Base-by-base conservation (phyloP, 179 eudicot genomes). In the Camellia oleifera region DNA sequence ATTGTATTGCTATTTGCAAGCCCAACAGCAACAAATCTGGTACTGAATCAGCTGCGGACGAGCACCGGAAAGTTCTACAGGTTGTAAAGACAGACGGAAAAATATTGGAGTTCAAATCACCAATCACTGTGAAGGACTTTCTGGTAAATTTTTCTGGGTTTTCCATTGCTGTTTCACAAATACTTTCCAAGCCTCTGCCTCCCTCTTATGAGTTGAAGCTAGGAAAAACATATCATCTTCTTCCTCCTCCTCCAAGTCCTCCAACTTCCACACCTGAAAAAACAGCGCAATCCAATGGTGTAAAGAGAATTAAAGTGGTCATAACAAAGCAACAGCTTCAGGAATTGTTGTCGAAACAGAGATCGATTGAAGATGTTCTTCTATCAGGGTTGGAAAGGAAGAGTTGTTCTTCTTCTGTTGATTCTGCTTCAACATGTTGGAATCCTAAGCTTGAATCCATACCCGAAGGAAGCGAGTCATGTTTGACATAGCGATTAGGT, bases 301-400 rank as follows among this genome's bases (percentile, higher is more conserved):
- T 81, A n/a, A 85, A 78, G 79, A 88, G 87, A 80, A 83, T 93
- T 15, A 90, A 90, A 82, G 87, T 92, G 79, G 90, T 92, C 17
- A 86, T 93, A 40, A 87, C 94, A 73, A 92, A 82, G 83, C 84
- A 92, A 18, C 94, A 92, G 81, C 90, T 93, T 46, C 80, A 84
- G 45, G 85, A 85, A 67, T 52, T 92, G 50, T 18, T 93, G 53
- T 74, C 82, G 0, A 84, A 82, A 61, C 85, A 77, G 53, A 77
- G 67, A 57, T 81, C 79, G 3, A 79, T 83, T 5, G 86, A 86
- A 3, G 86, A 85, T 17, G 57, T 88, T 67, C 10, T 90, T 67
- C 10, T 90, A 15, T 20, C 64, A 0, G 57, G 77, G n/a, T 40
- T 67, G 9, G 60, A 75, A 48, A 61, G 52, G 52, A 48, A 63